Evolutionary conservation across 768 basidiomycete genomes (phyloP), one percentile per base, ranked within the genome.

Genomic region (Astraeus odoratus): DNA sequence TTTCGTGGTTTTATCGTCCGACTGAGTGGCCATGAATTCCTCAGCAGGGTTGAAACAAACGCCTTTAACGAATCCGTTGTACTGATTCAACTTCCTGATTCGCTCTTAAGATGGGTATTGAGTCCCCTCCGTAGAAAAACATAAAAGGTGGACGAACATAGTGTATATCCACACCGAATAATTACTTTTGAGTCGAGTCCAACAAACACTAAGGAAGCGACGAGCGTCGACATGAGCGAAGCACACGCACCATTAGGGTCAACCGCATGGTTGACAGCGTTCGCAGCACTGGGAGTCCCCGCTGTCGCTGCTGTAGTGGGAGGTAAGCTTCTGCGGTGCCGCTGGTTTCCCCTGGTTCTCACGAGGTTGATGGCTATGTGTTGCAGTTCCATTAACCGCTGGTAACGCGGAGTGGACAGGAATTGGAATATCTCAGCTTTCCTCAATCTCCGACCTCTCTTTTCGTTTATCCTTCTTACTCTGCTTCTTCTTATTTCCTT

Each of bases 41-140:
- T 96, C 96, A 3, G 93, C 95, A 3, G 96, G 96, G 67, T 99
- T 96, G 83, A 95, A 99, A 59, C 91, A 94, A 40, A 99, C 91
- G 47, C 96, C 96, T 66, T 99, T 98, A 56, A 99, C 94, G 63
- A 97, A 97, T 2, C 93, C 95, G 57, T 90, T 83, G 58, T 98
- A 96, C 47, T 80, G 80, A 47, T 89, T 87, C 5, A 99, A 76
- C 63, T 84, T 89, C 30, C 77, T 73, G 45, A 97, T 61, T 10
- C 86, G 83, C 54, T 94, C 94, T 96, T 58, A 0, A 7, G 5
- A 35, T 0, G 10, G 31, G 16, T 9, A 8, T 16, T 22, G 50
- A 22, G 47, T 44, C 20, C 3, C 20, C 31, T 22, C 8, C 19
- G 8, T 25, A 9, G 10, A 9, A 10, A 5, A 39, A 29, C 6